Evolutionary conservation across 352 stramenopile genomes (phyloP).

Genomic region (Paralagenidium karlingii): DNA sequence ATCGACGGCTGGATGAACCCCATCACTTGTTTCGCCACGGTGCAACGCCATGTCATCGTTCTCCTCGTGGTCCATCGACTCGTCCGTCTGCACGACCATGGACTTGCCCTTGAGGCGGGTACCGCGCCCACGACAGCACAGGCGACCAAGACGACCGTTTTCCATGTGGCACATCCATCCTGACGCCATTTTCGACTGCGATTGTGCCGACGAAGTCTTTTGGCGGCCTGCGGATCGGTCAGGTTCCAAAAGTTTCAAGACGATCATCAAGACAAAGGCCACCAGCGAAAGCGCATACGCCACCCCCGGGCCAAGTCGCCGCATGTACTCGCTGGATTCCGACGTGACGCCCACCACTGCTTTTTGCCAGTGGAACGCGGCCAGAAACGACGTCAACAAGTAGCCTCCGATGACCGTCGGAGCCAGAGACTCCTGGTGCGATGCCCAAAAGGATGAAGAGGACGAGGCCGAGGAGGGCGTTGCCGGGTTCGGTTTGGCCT

Average conservation of each 20-base stretch:
- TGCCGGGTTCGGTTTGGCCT: not conserved
- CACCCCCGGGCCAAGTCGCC: conserved; percentile 20
- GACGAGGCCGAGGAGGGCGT: conserved; percentile 1
- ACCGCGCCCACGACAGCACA: too few species aligned
- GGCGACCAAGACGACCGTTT: too few species aligned
- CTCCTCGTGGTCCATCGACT: too few species aligned
- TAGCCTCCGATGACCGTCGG: conserved; percentile 29
- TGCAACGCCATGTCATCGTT: too few species aligned
- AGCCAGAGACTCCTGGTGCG: conserved; percentile 12
- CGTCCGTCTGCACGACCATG: not conserved
- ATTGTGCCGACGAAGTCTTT: too few species aligned
- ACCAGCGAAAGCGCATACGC: conserved; percentile 37
- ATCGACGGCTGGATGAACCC: too few species aligned
- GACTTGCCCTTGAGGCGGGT: not conserved
- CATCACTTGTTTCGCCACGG: too few species aligned
- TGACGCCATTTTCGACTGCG: too few species aligned
- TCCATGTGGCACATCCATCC: too few species aligned
- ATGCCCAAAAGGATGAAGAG: too few species aligned
- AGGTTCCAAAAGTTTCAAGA: too few species aligned
- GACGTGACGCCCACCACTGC: conserved; percentile 25
- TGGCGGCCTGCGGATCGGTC: too few species aligned
- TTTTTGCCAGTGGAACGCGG: conserved; percentile 53
- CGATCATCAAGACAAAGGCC: conserved; percentile 33
- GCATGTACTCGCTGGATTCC: conserved; percentile 43
- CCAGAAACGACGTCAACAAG: conserved; percentile 43